Evolutionary conservation across 2,329 filamentous ascomycete genomes (phyloP), one percentile per base, ranked within the genome.

Genomic region (Didymella segeticola): DNA sequence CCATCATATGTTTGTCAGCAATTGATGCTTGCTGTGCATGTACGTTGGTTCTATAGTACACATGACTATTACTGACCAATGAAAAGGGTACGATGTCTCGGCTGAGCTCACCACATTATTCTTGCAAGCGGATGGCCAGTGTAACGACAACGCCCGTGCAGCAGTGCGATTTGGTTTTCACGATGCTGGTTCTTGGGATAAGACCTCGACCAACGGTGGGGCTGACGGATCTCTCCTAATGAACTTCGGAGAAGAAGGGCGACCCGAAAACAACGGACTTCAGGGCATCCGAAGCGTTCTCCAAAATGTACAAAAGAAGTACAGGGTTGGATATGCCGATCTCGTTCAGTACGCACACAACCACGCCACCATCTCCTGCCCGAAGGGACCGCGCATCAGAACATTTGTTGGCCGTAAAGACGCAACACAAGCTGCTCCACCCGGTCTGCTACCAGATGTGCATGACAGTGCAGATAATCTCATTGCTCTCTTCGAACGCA

Each of bases 401-500:
- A 77, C 78, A n/a, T 80, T 80, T 53, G 76, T 81, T 7, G 82
- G 82, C 25, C 76, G 82, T 43, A 72, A 66, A 19, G 82, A 84
- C 59, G 72, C 75, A 38, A 62, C 67, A 12, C 62, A 60, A 7
- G 71, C 78, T 3, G 74, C 77, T 0, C 78, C 79, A 0, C 67
- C 71, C 3, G 78, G 77, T 5, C 74, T 79, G 29, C 75, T 85
- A 7, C 82, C 83, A 0, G 63, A 72, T 26, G 72, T 75, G 0
- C 70, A 74, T 36, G 72, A 74, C 38, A 52, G 69, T 14, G 78
- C 79, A 19, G 70, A 78, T 26, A 71, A 67, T 11, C 71, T 83
- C 33, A 75, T 83, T 48, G 58, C 70, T 3, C 72, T 82, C 7
- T 85, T 84, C 66, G 53, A 63, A 25, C 76, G 75, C 56, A 84